A percentile compares a stretch with the other conserved stretches of the same genome.
Conservation (phyloP, 2,329 filamentous ascomycete genomes). For the Tolypocladium ovalisporum region DNA sequence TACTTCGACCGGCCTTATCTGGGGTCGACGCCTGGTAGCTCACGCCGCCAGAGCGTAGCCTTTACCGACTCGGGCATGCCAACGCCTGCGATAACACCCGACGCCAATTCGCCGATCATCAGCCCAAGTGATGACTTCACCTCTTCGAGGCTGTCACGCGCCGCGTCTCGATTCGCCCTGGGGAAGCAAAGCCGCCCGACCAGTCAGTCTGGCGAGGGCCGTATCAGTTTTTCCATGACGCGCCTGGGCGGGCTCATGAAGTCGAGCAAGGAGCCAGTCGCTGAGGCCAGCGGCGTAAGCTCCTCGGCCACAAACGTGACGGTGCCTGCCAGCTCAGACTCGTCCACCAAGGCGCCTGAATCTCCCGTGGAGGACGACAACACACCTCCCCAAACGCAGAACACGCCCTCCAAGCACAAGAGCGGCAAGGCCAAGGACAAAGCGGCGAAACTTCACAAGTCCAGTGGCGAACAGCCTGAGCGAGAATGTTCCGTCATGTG, state of each 20-base stretch:
- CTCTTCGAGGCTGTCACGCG: conserved; percentile 43
- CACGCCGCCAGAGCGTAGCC: conserved; percentile 39
- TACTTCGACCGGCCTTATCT: conserved; percentile 33
- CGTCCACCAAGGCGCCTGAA: conserved; percentile 9
- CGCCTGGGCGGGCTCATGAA: conserved; percentile 42
- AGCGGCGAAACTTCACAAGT: conserved; percentile 22
- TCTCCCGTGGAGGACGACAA: conserved; percentile 11
- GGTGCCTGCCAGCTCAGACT: conserved; percentile 13
- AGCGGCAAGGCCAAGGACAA: conserved; percentile 28
- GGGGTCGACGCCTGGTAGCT: conserved; percentile 21
- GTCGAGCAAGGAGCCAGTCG: conserved; percentile 34
- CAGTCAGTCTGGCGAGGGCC: conserved; percentile 47
- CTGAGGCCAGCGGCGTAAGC: conserved; percentile 14
- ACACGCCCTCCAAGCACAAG: conserved; percentile 17
- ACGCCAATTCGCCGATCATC: conserved; percentile 22
- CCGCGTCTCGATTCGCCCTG: conserved; percentile 43
- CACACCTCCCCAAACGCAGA: conserved; percentile 3
- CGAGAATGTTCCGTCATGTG: conserved; percentile 39
- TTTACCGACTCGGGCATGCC: conserved; percentile 32
- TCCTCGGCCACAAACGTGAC: conserved; percentile 15
- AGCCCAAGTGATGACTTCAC: conserved; percentile 43
- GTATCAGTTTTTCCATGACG: conserved; percentile 46
- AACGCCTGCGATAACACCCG: conserved; percentile 26
- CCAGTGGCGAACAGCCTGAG: conserved; percentile 25
- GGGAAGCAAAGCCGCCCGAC: conserved; percentile 40